Evolutionary conservation across 2,329 filamentous ascomycete species (phyloP), one percentile per base, ranked within the genome.

Genomic region (Ceratocystiopsis sp.): DNA sequence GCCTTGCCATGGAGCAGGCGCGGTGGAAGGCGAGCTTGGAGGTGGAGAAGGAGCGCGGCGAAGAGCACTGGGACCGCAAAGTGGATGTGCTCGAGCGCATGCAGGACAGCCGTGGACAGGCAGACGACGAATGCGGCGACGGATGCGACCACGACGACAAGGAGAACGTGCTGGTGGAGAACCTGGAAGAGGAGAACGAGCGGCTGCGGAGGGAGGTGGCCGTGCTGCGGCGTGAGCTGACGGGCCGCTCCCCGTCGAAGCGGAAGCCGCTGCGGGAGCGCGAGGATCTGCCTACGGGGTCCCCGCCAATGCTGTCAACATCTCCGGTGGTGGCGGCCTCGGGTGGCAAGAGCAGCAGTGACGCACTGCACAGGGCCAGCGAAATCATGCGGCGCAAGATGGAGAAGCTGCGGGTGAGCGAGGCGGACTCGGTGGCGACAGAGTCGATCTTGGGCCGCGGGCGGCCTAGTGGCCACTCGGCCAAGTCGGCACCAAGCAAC

Each of bases 41-140:
- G 16, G 74, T 80, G 6, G 86, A 95, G 57, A 72, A 76, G 48
- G 86, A 93, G 52, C 73, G 77, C 38, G 77, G 78, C 42, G 85
- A 94, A 47, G 83, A 84, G 56, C 84, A 93, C 59, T 73, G 91
- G 55, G 87, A 96, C 58, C 75, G 75, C 50, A 98, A 98, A 62
- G 71, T 58, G 9, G 89, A 73, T 46, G 63, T 75, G 1, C 65
- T 75, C 38, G 71, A 74, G 56, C 64, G 68, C 9, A 39, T 52
- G 29, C 47, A 50, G 16, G 33, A 33, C 11, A 44, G 11, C 10
- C 19, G 19, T 21, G 25, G 25, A 10, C 5, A 34, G 1, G 41
- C 41, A 2, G 35, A 16, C 18, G 48, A 55, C 52, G 25, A 48
- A 35, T 40, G 48, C 37, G 34, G 51, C 47, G 17, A 47, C 12